Conservation (phyloP, 2,329 filamentous ascomycete species). For the Beauveria scarabaeidicola region DNA sequence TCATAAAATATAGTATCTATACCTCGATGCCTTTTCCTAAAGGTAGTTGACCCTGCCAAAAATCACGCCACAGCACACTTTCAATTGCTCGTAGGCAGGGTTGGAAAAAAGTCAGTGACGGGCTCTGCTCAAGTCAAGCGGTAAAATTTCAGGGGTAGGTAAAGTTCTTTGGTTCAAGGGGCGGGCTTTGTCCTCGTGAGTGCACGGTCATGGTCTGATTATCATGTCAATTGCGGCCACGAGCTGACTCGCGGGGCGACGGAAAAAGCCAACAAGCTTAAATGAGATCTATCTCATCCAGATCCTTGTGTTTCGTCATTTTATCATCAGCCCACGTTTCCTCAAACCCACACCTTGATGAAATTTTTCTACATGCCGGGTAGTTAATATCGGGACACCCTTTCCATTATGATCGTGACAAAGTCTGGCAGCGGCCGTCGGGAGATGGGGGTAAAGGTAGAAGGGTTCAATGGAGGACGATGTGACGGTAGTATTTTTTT, state of each 20-base stretch:
- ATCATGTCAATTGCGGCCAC: not conserved
- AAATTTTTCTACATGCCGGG: not conserved
- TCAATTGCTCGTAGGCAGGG: not conserved
- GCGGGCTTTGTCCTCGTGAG: not conserved
- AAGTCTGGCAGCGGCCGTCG: not conserved
- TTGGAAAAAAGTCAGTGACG: too few species aligned
- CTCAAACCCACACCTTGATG: not conserved
- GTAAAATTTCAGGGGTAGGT: not conserved
- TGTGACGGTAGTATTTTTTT: not conserved
- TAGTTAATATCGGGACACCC: not conserved
- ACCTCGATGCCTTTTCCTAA: not conserved
- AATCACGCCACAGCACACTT: not conserved
- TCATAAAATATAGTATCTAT: not conserved
- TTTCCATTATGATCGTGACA: not conserved
- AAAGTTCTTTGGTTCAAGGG: not conserved
- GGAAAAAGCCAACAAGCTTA: not conserved
- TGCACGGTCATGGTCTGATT: not conserved
- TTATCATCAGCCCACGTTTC: too few species aligned
- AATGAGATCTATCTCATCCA: not conserved
- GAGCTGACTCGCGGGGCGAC: not conserved
- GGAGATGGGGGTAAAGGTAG: not conserved
- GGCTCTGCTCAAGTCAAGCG: not conserved
- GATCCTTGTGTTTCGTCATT: not conserved
- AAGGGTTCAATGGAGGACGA: too few species aligned
- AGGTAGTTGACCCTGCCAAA: not conserved